These are phyloP conservation scores for Petunia secreta DNA, from an alignment of 257 asterid species.

Conservation along the genomic window DNA sequence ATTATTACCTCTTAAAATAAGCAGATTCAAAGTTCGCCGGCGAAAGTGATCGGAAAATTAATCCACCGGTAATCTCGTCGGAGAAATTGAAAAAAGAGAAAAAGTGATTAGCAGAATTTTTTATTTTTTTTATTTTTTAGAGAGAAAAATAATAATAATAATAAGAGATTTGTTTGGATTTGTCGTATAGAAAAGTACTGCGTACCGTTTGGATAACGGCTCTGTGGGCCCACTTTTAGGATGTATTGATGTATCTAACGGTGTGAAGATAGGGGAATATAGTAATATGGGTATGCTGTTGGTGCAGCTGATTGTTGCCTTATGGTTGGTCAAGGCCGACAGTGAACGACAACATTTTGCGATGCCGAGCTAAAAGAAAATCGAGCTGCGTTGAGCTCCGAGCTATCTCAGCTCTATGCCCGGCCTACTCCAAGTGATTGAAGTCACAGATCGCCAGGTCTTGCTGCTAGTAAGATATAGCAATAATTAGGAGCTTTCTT, in stretches of 20 bases:
- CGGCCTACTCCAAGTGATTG: too few relatives aligned
- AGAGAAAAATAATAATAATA: neutral
- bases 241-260: neutral
- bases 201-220: neutral
- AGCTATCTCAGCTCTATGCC: too few relatives aligned
- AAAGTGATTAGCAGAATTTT: neutral
- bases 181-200: neutral
- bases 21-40: neutral
- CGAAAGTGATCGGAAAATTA: neutral
- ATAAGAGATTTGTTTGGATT: neutral
- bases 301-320: neutral
- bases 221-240: neutral
- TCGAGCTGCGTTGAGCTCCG: too few relatives aligned
- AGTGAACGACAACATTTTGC: neutral
- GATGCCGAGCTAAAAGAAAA: too few relatives aligned
- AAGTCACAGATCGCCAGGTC: too few relatives aligned
- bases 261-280: neutral
- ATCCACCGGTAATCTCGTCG: neutral
- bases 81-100: neutral
- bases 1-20: conserved; percentile 2
- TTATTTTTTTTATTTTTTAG: neutral
- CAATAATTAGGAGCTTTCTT: too few relatives aligned
- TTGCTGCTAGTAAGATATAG: too few relatives aligned
- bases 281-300: neutral
- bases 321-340: neutral